Evolutionary conservation across 306 rosid species (phyloP).

Genomic region (Casuarina cunninghamiana): DNA sequence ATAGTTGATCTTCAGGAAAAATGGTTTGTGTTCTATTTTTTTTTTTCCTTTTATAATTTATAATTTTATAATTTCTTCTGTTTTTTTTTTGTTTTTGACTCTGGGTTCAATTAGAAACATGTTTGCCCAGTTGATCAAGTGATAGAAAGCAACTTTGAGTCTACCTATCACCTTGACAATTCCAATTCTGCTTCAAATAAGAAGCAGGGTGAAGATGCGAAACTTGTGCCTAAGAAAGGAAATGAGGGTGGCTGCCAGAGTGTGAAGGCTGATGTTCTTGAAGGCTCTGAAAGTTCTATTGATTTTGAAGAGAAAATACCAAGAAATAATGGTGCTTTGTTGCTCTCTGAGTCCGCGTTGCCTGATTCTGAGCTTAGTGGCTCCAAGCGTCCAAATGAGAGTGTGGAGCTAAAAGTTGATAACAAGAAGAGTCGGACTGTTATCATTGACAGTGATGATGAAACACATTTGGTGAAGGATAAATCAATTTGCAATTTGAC

Average conservation of each 20-base stretch:
- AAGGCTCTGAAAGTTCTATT: slow-evolving; percentile 39
- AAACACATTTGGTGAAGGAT: slow-evolving; percentile 34
- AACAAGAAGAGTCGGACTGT: slow-evolving; percentile 52
- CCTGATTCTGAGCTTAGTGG: slow-evolving; percentile 56
- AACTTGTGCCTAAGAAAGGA: slow-evolving; percentile 29
- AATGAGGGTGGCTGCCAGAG: slow-evolving; percentile 34
- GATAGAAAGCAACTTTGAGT: slow-evolving; percentile 38
- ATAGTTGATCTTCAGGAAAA: slow-evolving; percentile 14
- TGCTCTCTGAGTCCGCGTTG: slow-evolving; percentile 33
- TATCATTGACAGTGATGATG: slow-evolving; percentile 41
- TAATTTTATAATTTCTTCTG: not conserved
- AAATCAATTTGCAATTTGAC: slow-evolving; percentile 30
- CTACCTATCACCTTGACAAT: slow-evolving; percentile 30
- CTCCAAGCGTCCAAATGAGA: slow-evolving; percentile 58
- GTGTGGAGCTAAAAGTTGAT: slow-evolving; percentile 45
- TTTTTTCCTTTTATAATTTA: not conserved
- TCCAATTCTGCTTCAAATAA: slow-evolving; percentile 39
- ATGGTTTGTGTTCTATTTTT: slow-evolving; percentile 5
- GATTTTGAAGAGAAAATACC: slow-evolving; percentile 41
- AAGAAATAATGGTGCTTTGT: slow-evolving; percentile 28
- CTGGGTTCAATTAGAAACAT: slow-evolving; percentile 44
- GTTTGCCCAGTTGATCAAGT: slow-evolving; percentile 28
- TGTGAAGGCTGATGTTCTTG: slow-evolving; percentile 29
- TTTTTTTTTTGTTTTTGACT: slow-evolving; percentile 22
- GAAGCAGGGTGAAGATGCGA: slow-evolving; percentile 35